phyloP scores from a whole-genome alignment of 2,329 filamentous ascomycete genomes.

The Leptographium wingfieldii region DNA sequence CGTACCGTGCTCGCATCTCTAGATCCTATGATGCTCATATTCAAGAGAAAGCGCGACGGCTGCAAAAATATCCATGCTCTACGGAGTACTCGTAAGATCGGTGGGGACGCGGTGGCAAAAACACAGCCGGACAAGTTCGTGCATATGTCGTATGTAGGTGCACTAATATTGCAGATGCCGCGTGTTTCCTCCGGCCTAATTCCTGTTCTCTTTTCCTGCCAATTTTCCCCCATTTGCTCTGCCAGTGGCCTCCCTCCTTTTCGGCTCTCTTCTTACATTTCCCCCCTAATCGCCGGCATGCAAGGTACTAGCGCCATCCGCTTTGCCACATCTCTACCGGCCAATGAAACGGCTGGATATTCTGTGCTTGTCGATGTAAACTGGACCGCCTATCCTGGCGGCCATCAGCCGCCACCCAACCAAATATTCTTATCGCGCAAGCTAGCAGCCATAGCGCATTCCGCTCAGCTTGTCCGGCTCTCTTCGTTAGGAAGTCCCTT shows the following conservation, averaged over 20 bases:
- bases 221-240: background rate
- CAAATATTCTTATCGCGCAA: background rate
- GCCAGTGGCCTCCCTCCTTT: background rate
- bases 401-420: background rate
- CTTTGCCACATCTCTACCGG: background rate
- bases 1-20: no score
- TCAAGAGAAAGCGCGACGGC: no score
- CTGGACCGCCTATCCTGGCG: background rate
- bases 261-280: background rate
- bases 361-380: background rate
- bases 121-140: background rate
- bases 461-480: background rate
- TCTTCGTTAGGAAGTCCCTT: background rate
- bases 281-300: constrained; percentile 1
- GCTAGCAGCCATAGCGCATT: background rate
- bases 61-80: background rate
- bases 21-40: no score
- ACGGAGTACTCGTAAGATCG: background rate
- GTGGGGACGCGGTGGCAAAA: constrained; percentile 1
- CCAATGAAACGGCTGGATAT: background rate
- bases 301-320: constrained; percentile 3
- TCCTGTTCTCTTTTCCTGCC: background rate
- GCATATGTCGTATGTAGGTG: background rate
- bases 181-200: background rate
- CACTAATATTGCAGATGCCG: background rate